Base-by-base conservation (phyloP, 2,329 filamentous ascomycete species). In the Cercospora nicotianae region DNA sequence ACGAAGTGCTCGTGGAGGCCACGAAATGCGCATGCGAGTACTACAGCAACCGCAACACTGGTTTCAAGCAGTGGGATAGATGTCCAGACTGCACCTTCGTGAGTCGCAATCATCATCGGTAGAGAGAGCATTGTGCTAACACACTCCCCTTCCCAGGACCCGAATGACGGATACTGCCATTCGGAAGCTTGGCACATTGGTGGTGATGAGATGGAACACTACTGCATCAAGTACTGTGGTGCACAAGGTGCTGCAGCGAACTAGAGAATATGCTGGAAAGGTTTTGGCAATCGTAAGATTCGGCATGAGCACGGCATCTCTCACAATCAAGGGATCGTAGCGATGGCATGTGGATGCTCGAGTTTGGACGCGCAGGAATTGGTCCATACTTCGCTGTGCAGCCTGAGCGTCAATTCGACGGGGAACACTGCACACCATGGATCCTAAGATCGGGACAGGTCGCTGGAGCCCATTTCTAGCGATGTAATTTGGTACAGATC, bases 121-220 rank as follows among this genome's bases (percentile, higher is more conserved):
- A 33, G 31, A 58, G 16, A 16, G 10, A 31, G 18, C 26, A 10
- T 9, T 58, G 26, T 28, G 16, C 28, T 58, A 28, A 58, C 55
- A 26, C 9, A 26, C 12, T 33, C 1, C 5, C 20, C 10, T 36
- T 42, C 5, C 7, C 12, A 61, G 59, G 26, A 62, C 39, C 3
- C 39, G 13, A 20, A 62, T 16, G 39, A 48, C 8, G 23, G 36
- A 31, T 23, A 48, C 12, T 67, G 65, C 30, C 53, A 59, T 16
- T 64, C 65, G 10, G 51, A 28, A 5, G 60, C 3, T 9, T 59
- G 60, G 65, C 65, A 67, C 36, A 67, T 67, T 20, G 65, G 65
- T n/a, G 65, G 65, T n/a, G 65, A 67, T 28, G 65, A 67, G 65
- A 67, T 67, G 60, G n/a, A 59, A 6, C 36, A 60, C 36, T 67